Base-by-base conservation (phyloP, 2,329 filamentous ascomycete species). In the Fusarium pseudograminearum region DNA sequence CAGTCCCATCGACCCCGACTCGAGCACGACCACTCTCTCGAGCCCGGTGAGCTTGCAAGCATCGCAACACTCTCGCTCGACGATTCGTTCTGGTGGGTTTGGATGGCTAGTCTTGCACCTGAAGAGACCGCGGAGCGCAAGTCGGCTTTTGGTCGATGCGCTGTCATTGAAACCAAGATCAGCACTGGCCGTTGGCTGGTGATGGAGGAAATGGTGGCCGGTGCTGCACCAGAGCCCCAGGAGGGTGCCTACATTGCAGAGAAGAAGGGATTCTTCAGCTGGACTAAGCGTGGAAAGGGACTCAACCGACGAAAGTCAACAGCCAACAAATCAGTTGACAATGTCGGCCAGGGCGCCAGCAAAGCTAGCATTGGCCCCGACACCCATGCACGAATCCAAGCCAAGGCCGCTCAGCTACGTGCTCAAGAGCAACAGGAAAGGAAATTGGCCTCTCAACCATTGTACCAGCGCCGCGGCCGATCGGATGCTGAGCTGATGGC, bases 31-130 rank as follows among this genome's bases (percentile, higher is more conserved):
- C 81, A 81, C 26, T 84, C 88, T 41, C 84, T 98, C 1, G 94
- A 98, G 70, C 96, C 95, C 1, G 96, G 94, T 53, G 96, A 99
- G 84, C 86, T 99, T 60, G 96, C 96, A 31, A 98, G 94, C 77
- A 97, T 99, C 76, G 92, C 88, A 26, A 87, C 87, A 38, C 88
- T 98, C 60, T 91, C 96, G 67, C 85, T 99, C 7, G 96, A 99
- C 74, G 95, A 98, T 78, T 91, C 94, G 2, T 99, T 99, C 79
- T 99, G 96, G 96, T 98, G 96, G 95, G 96, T 98, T 6, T 99
- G 96, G 96, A 98, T 99, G 86, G 97, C 90, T 73, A 98, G 95
- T 84, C 83, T 99, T 75, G 94, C 95, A 3, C 92, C 90, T 1
- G 96, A 99, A 76, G 96, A 99, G 81, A 92, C 94, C 0, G 81